A percentile compares a stretch with the other conserved stretches of the same genome.
Evolutionary conservation across 176 grass and related monocot species (phyloP).

Genomic region (Panicum miliaceum): DNA sequence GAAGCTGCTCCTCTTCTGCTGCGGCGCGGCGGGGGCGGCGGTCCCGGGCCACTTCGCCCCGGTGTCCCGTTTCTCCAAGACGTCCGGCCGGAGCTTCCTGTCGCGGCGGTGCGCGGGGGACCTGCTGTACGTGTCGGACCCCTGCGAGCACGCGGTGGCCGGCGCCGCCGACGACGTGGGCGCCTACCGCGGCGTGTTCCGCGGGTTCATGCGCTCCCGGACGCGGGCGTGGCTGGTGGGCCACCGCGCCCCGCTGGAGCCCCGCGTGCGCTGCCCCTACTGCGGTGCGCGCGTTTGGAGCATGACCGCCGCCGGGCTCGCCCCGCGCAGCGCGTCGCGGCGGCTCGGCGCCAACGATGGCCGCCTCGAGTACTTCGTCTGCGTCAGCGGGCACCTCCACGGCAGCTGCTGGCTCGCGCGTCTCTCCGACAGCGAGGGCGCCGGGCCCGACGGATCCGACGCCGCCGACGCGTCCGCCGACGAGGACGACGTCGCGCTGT

Average conservation of each 20-base stretch:
- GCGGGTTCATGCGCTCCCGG: conserved; percentile 69
- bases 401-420: conserved; percentile 79
- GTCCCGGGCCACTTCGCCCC: conserved; percentile 58
- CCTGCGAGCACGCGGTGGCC: conserved; percentile 63
- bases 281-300: conserved; percentile 82
- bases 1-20: conserved; percentile 78
- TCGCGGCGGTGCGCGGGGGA: conserved; percentile 62
- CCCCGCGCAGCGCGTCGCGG: conserved; percentile 59
- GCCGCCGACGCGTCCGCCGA: background rate
- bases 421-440: conserved; percentile 54
- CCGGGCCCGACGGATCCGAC: background rate
- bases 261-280: conserved; percentile 67
- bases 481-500: conserved; percentile 26
- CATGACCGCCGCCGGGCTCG: conserved; percentile 68
- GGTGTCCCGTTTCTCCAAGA: conserved; percentile 79
- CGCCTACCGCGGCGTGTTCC: conserved; percentile 75
- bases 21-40: conserved; percentile 30
- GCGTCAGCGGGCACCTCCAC: conserved; percentile 82
- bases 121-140: conserved; percentile 82
- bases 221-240: conserved; percentile 65
- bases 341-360: conserved; percentile 61
- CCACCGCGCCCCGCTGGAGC: conserved; percentile 59
- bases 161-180: conserved; percentile 46
- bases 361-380: conserved; percentile 81
- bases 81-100: conserved; percentile 69